Base-by-base conservation (phyloP, 306 rosid species). In the Oemleria cerasiformis region DNA sequence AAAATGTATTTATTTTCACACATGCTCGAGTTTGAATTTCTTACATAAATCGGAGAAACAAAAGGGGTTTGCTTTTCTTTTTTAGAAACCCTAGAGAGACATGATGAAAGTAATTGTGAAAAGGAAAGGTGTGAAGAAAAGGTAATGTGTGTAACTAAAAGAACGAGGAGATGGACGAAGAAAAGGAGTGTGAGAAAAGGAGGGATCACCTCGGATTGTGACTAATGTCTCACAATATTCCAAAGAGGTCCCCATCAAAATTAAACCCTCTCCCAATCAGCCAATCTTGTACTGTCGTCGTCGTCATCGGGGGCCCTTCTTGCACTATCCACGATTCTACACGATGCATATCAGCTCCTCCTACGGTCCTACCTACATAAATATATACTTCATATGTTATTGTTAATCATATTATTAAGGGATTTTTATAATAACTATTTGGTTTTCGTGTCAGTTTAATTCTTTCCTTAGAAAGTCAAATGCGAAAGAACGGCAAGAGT, bases 211-310 rank as follows among this genome's bases (percentile, higher is more conserved):
- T 85, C 87, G 82, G 91, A 82, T 74, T 75, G 79, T 82, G 85
- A 86, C 78, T 73, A 68, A 78, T 90, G 98, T 90, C 96, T 54
- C 86, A 84, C 77, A 85, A 88, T 88, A 90, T 92, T 90, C 96
- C 86, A 85, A 79, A 86, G 56, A 82, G 47, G 96, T 88, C 87
- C 76, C 79, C 71, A 80, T 90, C 96, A 68, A 88, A 70, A 84
- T 82, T 80, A 73, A 84, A 80, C 48, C 79, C 84, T 77, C 76
- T 30, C 36, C 0, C 36, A 30, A 30, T 30, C 3, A 4, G 4
- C 36, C 36, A 30, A 61, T 75, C 77, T 73, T 75, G 25, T 65
- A 77, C 75, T 75, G 78, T 30, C 36, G 36, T 0, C 36, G 36
- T 30, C 36, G 36, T 30, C 36, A 30, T 30, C 3, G 82, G 67